Base-by-base conservation (phyloP, 106 monocot genomes). In the Phalaenopsis equestris region DNA sequence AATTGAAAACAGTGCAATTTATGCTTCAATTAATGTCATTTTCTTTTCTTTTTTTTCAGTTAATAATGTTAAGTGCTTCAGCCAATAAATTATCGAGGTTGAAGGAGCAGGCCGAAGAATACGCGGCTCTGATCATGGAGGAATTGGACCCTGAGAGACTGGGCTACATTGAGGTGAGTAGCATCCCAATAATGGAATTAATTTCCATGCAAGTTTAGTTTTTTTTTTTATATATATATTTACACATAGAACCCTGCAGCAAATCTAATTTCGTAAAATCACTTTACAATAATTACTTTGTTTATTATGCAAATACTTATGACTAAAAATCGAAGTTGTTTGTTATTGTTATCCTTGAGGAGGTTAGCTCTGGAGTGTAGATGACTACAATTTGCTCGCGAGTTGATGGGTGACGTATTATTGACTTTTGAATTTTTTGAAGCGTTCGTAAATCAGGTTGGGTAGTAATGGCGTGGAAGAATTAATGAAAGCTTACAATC, bases 71-170 rank as follows among this genome's bases (percentile, higher is more conserved):
- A 45, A 96, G 96, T 76, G 96, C 96, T 0, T 96, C 96, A 1
- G 93, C 96, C 0, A 93, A 93, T 68, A 96, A 88, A 61, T 55
- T 96, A 56, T 87, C 90, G 4, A 85, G 93, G 72, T 64, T 96
- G 16, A 93, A 96, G 42, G 96, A 96, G 19, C 96, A 96, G 75
- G 96, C 96, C 0, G 96, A 93, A 67, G 96, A 96, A 45, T 96
- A 96, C 43, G 96, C 96, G 41, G 96, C 96, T 18, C 48, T 96
- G 7, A 96, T 96, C 74, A 96, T 96, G 96, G 96, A 96, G 72
- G 96, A 96, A 46, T 80, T 96, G 81, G 96, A 96, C 79, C 93
- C 93, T 3, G 96, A 96, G 55, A 80, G 88, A 18, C 85, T 96
- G 21, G 93, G 96, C 57, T 96, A 96, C 72, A 96, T 96, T 55